A percentile compares a stretch with the other conserved stretches of the same genome.
These are phyloP conservation scores for Penicillium parvum DNA, from an alignment of 495 filamentous ascomycete genomes.

Conservation along the genomic window DNA sequence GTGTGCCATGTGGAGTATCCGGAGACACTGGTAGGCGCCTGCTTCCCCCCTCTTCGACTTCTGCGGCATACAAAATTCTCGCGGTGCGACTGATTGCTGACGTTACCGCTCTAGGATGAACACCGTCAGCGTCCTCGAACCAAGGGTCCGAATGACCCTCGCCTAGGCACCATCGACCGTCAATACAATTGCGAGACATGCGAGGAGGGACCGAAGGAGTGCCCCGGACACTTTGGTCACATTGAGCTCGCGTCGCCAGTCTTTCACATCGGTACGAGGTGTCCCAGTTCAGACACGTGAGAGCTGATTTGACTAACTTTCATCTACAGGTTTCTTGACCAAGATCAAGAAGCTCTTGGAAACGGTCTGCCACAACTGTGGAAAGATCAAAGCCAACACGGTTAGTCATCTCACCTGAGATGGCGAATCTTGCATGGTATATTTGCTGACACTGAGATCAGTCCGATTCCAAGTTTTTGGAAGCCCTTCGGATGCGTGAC, in stretches of 20 bases:
- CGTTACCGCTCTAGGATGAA: constrained; percentile 59
- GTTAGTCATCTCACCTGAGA: constrained; percentile 70
- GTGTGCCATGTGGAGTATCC: constrained; percentile 89
- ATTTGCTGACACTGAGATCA: constrained; percentile 63
- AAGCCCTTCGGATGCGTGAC: constrained; percentile 78
- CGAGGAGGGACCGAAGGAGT: constrained; percentile 88
- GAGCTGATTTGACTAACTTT: constrained; percentile 33
- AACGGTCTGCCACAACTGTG: constrained; percentile 96
- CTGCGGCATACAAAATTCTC: constrained; percentile 1
- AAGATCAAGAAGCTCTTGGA: constrained; percentile 98
- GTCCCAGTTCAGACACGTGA: background rate
- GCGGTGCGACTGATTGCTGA: constrained; percentile 19
- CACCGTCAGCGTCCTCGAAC: constrained; percentile 79
- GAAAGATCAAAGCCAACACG: constrained; percentile 89
- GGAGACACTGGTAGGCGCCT: constrained; percentile 77
- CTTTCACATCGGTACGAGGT: constrained; percentile 65
- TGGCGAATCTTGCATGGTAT: constrained; percentile 45
- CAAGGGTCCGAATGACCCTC: constrained; percentile 87
- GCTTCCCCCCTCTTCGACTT: background rate
- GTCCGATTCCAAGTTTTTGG: constrained; percentile 76
- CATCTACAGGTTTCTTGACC: constrained; percentile 73
- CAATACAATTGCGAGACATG: constrained; percentile 93
- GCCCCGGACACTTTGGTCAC: constrained; percentile 95
- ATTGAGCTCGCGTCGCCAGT: constrained; percentile 94
- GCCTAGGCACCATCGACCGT: constrained; percentile 89